Conservation (phyloP, 1,284 basidiomycete species). For the Pisolithus thermaeus region DNA sequence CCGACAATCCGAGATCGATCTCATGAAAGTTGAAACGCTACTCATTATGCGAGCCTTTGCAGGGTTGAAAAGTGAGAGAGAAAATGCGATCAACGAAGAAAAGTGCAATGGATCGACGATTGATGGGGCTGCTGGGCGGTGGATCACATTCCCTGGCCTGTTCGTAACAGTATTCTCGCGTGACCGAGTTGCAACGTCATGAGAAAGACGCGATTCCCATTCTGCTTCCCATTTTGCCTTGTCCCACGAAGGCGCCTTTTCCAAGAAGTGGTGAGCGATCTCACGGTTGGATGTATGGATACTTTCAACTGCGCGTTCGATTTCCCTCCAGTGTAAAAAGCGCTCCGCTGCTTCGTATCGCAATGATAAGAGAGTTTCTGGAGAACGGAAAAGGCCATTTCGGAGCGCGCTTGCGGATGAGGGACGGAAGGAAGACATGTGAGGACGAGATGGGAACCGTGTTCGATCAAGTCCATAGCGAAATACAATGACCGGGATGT, state of each 20-base stretch:
- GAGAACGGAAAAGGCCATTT: constrained; percentile 52
- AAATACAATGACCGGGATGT: constrained; percentile 54
- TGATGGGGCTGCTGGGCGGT: constrained; percentile 10
- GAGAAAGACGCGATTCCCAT: constrained; percentile 52
- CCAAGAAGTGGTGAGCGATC: constrained; percentile 16
- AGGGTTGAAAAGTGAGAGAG: constrained; percentile 38
- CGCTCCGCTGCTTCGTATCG: constrained; percentile 60
- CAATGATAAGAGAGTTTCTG: constrained; percentile 49
- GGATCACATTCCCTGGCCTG: constrained; percentile 9
- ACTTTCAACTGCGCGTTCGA: constrained; percentile 45
- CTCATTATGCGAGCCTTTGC: constrained; percentile 14
- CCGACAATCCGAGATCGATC: constrained; percentile 24
- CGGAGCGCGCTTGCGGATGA: constrained; percentile 46
- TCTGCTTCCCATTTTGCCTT: constrained; percentile 59
- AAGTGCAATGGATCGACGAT: constrained; percentile 44
- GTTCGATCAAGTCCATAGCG: constrained; percentile 31
- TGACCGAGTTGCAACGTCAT: constrained; percentile 46
- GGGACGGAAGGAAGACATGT: constrained; percentile 51
- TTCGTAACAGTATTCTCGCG: constrained; percentile 24
- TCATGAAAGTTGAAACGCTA: constrained; percentile 11
- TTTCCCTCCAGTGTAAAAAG: constrained; percentile 67
- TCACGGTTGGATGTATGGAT: constrained; percentile 27
- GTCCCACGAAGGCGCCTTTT: constrained; percentile 38
- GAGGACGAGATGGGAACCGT: constrained; percentile 23
- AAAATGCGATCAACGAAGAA: constrained; percentile 41